Evolutionary conservation across 768 basidiomycete genomes (phyloP).

Genomic region (Candolleomyces aberdarensis): DNA sequence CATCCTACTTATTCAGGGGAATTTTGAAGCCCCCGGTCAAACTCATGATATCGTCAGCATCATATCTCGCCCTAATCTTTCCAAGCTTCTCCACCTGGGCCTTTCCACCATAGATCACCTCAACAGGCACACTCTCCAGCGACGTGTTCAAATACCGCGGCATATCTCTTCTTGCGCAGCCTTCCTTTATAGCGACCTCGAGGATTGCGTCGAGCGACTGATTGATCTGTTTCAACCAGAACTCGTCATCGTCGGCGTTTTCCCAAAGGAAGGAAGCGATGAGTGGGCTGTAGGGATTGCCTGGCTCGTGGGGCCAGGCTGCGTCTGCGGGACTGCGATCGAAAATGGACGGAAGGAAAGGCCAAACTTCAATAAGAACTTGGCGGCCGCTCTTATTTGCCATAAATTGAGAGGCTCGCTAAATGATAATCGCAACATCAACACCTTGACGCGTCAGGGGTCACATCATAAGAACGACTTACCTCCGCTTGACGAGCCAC

Average conservation of each 20-base stretch:
- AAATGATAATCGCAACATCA: slow-evolving; percentile 40
- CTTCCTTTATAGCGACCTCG: slow-evolving; percentile 31
- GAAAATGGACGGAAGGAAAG: slow-evolving; percentile 41
- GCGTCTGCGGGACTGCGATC: slow-evolving; percentile 32
- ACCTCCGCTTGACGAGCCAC: slow-evolving; percentile 41
- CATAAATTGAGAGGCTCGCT: slow-evolving; percentile 12
- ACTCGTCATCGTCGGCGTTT: slow-evolving; percentile 31
- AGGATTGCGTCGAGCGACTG: slow-evolving; percentile 33
- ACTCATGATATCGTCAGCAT: slow-evolving; percentile 60
- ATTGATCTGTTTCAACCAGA: slow-evolving; percentile 38
- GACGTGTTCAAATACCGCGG: slow-evolving; percentile 61
- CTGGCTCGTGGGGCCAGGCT: slow-evolving; percentile 46
- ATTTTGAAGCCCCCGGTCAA: slow-evolving; percentile 63
- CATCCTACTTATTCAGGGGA: no score
- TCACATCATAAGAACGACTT: background rate
- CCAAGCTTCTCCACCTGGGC: slow-evolving; percentile 38
- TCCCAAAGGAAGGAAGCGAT: slow-evolving; percentile 47
- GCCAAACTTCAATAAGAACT: slow-evolving; percentile 49
- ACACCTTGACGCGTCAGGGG: background rate
- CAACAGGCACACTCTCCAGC: slow-evolving; percentile 45
- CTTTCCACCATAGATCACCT: slow-evolving; percentile 42
- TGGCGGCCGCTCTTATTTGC: slow-evolving; percentile 21
- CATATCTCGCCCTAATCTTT: slow-evolving; percentile 40
- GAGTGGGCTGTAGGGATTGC: slow-evolving; percentile 35
- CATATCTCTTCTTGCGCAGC: slow-evolving; percentile 32